These are phyloP conservation scores for Brettanomyces sp. DNA, from an alignment of 805 yeast species.

Conservation along the genomic window DNA sequence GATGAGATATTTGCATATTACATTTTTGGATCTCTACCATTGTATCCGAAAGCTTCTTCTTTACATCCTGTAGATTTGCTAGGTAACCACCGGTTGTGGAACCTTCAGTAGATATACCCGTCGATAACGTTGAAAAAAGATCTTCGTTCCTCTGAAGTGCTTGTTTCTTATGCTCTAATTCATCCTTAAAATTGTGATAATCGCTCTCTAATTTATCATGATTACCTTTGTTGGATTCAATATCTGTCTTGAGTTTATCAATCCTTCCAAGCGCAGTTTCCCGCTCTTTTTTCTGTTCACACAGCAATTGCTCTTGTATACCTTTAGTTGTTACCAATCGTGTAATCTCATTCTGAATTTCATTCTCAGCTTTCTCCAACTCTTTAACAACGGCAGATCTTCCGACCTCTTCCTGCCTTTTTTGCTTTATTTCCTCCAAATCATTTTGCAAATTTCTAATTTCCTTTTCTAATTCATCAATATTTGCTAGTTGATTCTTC, in stretches of 20 bases:
- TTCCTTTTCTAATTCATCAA: constrained; percentile 44
- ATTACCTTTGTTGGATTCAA: constrained; percentile 9
- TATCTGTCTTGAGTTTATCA: constrained; percentile 22
- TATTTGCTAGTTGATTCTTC: constrained; percentile 31
- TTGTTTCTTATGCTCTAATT: constrained; percentile 36
- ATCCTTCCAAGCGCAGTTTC: constrained; percentile 27
- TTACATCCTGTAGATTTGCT: constrained; percentile 59
- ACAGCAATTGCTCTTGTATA: constrained; percentile 44
- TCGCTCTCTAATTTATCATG: constrained; percentile 35
- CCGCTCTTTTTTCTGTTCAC: constrained; percentile 38
- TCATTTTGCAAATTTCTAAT: constrained; percentile 52
- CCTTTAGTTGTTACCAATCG: constrained; percentile 58
- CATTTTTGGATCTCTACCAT: constrained; percentile 51
- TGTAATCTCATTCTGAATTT: constrained; percentile 52
- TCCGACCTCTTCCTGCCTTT: constrained; percentile 47
- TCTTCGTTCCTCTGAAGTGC: constrained; percentile 60
- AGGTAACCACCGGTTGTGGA: constrained; percentile 68
- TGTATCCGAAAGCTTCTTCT: constrained; percentile 42
- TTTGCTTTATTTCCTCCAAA: constrained; percentile 39
- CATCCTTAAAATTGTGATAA: constrained; percentile 33
- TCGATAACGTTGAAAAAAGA: constrained; percentile 66
- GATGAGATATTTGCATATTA: constrained; percentile 47
- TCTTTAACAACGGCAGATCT: constrained; percentile 53
- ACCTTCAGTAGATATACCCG: constrained; percentile 85
- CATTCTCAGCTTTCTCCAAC: constrained; percentile 49